Base-by-base conservation (phyloP, 2,329 filamentous ascomycete genomes). In the Arthrobotrys entomopaga region DNA sequence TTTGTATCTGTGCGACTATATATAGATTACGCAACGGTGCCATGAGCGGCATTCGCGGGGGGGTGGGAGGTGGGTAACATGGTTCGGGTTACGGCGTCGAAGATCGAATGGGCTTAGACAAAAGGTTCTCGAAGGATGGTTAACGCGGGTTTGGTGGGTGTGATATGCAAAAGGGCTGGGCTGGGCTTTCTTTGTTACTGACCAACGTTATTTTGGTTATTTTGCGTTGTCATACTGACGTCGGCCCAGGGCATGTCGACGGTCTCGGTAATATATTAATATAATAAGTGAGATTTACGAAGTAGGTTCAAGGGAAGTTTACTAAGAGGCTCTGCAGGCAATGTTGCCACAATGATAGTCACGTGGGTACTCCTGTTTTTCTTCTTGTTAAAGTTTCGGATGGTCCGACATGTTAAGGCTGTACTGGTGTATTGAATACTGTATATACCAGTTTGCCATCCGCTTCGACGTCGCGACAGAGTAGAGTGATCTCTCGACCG, bases 161-260 rank as follows among this genome's bases (percentile, higher is more conserved):
- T 52, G 57, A 56, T 57, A 22, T 40, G 65, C 65, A 60, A n/a
- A n/a, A 54, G n/a, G 63, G 42, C 22, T 26, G 42, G 24, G 26
- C 20, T 22, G 50, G n/a, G 24, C 2, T 6, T 29, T 15, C 50
- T 13, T 46, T 7, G 42, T 46, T 19, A 16, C 6, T 48, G 29
- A 29, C 42, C 64, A 70, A 71, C 66, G 66, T 71, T 71, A 71
- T 71, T 64, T 64, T 71, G 66, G 66, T 71, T 71, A 71, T 71
- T 64, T 64, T 71, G 66, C 59, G 66, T 71, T 71, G 66, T 71
- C 66, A 71, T 71, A 58, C 66, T 71, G 66, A 71, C 59, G 58
- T 50, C 54, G 66, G n/a, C n/a, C n/a, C n/a, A n/a, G n/a, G n/a
- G n/a, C n/a, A n/a, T n/a, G n/a, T n/a, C n/a, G n/a, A n/a, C n/a